These are phyloP conservation scores for Narthecium ossifragum DNA, from an alignment of 106 monocot genomes.

Conservation along the genomic window DNA sequence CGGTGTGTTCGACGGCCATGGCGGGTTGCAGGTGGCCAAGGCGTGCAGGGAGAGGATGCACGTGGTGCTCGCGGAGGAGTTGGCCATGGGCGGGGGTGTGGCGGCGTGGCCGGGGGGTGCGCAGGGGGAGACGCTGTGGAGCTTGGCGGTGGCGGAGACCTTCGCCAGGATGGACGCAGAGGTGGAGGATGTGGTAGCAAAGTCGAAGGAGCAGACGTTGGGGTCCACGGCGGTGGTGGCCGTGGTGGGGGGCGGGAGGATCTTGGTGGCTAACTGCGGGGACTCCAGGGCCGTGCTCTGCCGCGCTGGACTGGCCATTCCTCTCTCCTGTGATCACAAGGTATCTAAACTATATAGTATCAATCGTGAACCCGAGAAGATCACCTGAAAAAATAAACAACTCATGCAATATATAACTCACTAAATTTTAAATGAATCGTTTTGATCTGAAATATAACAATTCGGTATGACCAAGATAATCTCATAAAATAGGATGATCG, in stretches of 20 bases:
- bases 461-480: too few relatives aligned
- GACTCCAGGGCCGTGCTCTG: conserved; percentile 67
- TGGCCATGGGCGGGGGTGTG: not conserved
- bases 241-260: conserved; percentile 33
- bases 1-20: conserved; percentile 23
- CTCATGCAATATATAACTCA: too few relatives aligned
- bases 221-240: conserved; percentile 82
- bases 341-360: conserved; percentile 15
- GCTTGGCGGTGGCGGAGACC: not conserved
- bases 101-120: not conserved
- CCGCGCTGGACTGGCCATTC: conserved; percentile 39
- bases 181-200: not conserved
- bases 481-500: too few relatives aligned
- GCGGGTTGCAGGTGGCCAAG: conserved; percentile 14
- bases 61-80: conserved; percentile 15
- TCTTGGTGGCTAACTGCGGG: conserved; percentile 75
- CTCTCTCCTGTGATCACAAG: conserved; percentile 72
- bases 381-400: too few relatives aligned
- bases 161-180: not conserved
- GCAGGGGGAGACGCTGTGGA: conserved; percentile 6
- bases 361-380: too few relatives aligned
- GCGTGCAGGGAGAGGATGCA: conserved; percentile 12
- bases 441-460: too few relatives aligned
- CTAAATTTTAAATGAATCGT: too few relatives aligned
- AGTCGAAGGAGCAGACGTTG: conserved; percentile 10